phyloP scores from a whole-genome alignment of 1,284 basidiomycete species.

The Apiotrichum gamsii region DNA sequence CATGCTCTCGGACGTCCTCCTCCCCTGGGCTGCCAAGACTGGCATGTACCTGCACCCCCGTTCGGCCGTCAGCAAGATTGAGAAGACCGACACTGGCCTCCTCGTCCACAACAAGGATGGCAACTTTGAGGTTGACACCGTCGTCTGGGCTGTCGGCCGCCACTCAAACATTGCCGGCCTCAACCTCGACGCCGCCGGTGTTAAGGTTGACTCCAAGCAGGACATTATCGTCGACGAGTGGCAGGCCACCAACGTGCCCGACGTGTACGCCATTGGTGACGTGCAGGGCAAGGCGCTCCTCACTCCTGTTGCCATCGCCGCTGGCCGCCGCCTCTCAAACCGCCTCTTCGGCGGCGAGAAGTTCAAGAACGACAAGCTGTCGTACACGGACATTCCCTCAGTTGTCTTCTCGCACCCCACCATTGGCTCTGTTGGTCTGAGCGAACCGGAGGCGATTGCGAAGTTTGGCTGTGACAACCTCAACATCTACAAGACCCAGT shows the following conservation, averaged over 20 bases:
- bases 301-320: conserved; percentile 98
- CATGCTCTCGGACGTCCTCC: conserved; percentile 73
- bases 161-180: conserved; percentile 71
- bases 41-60: conserved; percentile 81
- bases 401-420: conserved; percentile 97
- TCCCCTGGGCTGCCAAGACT: conserved; percentile 78
- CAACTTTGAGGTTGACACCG: conserved; percentile 72
- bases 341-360: conserved; percentile 78
- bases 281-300: conserved; percentile 84
- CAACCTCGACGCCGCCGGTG: conserved; percentile 69
- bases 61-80: conserved; percentile 69
- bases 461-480: conserved; percentile 81
- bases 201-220: conserved; percentile 69
- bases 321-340: conserved; percentile 81
- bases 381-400: conserved; percentile 84
- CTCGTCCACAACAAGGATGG: conserved; percentile 68
- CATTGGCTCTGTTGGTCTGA: conserved; percentile 84
- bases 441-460: conserved; percentile 79
- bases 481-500: conserved; percentile 75
- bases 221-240: conserved; percentile 86
- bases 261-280: conserved; percentile 82
- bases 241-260: conserved; percentile 70
- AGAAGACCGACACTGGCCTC: conserved; percentile 60
- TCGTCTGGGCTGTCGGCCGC: conserved; percentile 95
- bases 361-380: conserved; percentile 80